Percentiles rank a stretch among this genome's conserved stretches.
Evolutionary conservation across 352 stramenopile species (phyloP).

Genomic region (Phytophthora pistaciae): DNA sequence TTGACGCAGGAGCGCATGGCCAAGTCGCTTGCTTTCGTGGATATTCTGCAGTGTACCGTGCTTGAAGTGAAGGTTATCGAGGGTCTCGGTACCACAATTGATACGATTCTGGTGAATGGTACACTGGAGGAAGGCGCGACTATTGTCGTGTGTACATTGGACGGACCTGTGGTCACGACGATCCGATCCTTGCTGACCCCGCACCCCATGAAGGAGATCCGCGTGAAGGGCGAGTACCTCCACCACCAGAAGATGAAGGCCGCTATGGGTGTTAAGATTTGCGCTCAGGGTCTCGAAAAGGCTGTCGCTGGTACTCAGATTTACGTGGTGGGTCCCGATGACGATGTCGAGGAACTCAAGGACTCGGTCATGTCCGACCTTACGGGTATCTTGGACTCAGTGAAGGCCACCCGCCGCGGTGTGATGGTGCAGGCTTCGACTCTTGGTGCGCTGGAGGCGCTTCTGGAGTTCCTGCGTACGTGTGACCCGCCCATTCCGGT

Average conservation of each 20-base stretch:
- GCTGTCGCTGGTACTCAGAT: constrained; percentile 98
- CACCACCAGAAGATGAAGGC: constrained; percentile 98
- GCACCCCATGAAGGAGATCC: constrained; percentile 98
- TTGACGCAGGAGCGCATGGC: constrained; percentile 96
- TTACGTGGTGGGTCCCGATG: constrained; percentile 96
- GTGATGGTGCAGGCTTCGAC: constrained; percentile 99
- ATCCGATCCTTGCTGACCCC: constrained; percentile 98
- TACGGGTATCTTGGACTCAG: constrained; percentile 94
- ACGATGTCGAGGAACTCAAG: constrained; percentile 99
- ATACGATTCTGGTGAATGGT: constrained; percentile 99
- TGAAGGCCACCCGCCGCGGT: constrained; percentile 96
- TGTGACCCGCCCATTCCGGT: constrained; percentile 96
- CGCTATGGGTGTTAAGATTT: constrained; percentile 99
- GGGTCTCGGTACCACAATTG: constrained; percentile 98
- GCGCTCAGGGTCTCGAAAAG: constrained; percentile 97
- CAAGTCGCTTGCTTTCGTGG: constrained; percentile 89
- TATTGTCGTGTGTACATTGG: constrained; percentile 98
- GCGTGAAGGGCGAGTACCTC: constrained; percentile 94
- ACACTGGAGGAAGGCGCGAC: constrained; percentile 95
- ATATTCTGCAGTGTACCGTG: constrained; percentile 97
- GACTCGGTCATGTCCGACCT: constrained; percentile 97
- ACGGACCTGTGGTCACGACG: constrained; percentile 97
- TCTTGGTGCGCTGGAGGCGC: constrained; percentile 97
- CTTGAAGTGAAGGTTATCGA: constrained; percentile 99
- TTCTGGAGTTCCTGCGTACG: constrained; percentile 98